Percentiles rank a stretch among this genome's conserved stretches.
Evolutionary conservation across 1,139 yeast genomes (phyloP).

Genomic region (Wickerhamomyces sp.): DNA sequence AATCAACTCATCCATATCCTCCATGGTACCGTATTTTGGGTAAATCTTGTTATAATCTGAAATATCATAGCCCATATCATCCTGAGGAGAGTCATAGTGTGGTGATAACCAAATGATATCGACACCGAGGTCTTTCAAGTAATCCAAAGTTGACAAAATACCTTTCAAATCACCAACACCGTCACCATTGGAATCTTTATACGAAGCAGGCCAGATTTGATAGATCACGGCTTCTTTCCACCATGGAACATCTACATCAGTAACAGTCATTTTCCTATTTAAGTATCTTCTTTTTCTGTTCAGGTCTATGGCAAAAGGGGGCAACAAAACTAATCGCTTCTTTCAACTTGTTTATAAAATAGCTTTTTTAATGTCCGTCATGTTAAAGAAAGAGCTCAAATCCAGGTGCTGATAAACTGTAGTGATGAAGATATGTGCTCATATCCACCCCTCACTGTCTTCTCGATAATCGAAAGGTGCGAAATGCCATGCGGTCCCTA

Average conservation of each 20-base stretch:
- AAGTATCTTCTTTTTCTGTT: neutral
- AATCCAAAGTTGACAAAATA: slow-evolving; percentile 45
- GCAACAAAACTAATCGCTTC: no score
- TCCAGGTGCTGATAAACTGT: no score
- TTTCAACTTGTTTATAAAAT: no score
- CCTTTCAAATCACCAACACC: slow-evolving; percentile 56
- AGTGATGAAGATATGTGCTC: no score
- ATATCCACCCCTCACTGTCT: no score
- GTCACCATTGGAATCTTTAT: slow-evolving; percentile 43
- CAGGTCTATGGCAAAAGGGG: no score
- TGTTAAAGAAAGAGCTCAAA: no score
- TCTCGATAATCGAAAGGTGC: no score
- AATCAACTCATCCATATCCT: slow-evolving; percentile 45
- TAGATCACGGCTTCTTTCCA: slow-evolving; percentile 3
- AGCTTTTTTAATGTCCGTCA: no score
- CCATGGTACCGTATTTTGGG: slow-evolving; percentile 48
- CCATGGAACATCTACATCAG: neutral
- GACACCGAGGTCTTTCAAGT: slow-evolving; percentile 45
- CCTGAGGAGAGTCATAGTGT: slow-evolving; percentile 53
- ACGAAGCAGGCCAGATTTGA: slow-evolving; percentile 25
- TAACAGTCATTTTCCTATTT: slow-evolving; percentile 1
- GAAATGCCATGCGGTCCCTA: no score
- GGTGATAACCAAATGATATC: slow-evolving; percentile 57
- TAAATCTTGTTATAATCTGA: slow-evolving; percentile 47
- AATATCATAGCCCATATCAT: slow-evolving; percentile 62